Evolutionary conservation across 805 yeast genomes (phyloP).

Genomic region (Zygotorulaspora chibaensis): DNA sequence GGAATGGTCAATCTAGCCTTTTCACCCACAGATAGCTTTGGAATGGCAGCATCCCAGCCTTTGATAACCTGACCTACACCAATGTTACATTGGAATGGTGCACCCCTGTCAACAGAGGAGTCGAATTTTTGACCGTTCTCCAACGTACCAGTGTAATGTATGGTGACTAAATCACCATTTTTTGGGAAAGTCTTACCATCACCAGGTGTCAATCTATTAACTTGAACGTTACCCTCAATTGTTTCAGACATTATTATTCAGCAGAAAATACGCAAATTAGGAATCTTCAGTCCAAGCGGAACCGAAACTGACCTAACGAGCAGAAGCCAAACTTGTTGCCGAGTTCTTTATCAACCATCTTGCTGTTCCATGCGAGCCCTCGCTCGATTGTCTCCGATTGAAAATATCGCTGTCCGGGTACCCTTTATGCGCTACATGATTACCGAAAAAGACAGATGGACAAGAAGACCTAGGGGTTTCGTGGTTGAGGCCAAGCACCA

Average conservation of each 20-base stretch:
- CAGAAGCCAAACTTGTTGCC: no score
- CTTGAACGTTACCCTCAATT: conserved; percentile 39
- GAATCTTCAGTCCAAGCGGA: no score
- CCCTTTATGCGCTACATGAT: no score
- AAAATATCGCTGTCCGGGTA: no score
- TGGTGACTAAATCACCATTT: conserved; percentile 82
- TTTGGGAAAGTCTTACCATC: conserved; percentile 86
- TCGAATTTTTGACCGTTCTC: conserved; percentile 96
- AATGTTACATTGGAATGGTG: conserved; percentile 89
- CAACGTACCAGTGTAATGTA: conserved; percentile 93
- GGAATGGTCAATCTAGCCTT: conserved; percentile 90
- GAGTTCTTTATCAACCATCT: no score
- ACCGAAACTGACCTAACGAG: no score
- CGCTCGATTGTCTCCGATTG: no score
- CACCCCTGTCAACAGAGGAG: conserved; percentile 90
- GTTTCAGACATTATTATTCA: conserved; percentile 30
- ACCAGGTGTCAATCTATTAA: conserved; percentile 46
- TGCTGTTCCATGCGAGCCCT: no score
- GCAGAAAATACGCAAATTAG: no score
- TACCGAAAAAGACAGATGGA: no score
- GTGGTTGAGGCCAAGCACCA: no score
- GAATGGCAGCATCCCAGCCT: conserved; percentile 96
- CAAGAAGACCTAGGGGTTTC: no score
- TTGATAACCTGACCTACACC: conserved; percentile 96
- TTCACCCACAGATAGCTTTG: conserved; percentile 87